A percentile compares a stretch with the other conserved stretches of the same genome.
phyloP scores from a whole-genome alignment of 257 asterid genomes.

The Ilex aquifolium region DNA sequence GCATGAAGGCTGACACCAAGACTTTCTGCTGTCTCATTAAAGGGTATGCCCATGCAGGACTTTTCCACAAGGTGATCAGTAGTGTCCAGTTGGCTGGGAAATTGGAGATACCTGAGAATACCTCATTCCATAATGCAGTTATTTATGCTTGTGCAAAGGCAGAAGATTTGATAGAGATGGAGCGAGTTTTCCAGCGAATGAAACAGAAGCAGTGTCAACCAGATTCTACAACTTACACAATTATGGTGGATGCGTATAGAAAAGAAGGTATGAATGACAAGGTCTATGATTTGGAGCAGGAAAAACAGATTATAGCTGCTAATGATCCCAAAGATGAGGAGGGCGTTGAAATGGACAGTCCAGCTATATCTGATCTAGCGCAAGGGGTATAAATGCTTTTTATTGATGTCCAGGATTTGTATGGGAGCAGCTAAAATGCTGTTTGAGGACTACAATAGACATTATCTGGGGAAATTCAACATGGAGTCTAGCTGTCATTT shows the following conservation, averaged over 20 bases:
- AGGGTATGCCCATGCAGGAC: constrained; percentile 83
- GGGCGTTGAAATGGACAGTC: constrained; percentile 20
- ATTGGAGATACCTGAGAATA: constrained; percentile 78
- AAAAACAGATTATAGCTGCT: constrained; percentile 22
- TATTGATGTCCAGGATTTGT: background rate
- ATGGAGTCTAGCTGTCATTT: background rate
- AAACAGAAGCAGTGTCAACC: constrained; percentile 61
- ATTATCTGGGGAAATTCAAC: background rate
- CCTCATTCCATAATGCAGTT: constrained; percentile 77
- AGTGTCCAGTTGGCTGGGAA: constrained; percentile 68
- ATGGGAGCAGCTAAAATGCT: constrained; percentile 3
- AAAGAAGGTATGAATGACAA: constrained; percentile 86
- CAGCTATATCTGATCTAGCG: constrained; percentile 8
- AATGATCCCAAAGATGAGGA: constrained; percentile 15
- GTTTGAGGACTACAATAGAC: background rate
- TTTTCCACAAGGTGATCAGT: constrained; percentile 76
- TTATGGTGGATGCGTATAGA: constrained; percentile 72
- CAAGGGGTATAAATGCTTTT: constrained; percentile 9
- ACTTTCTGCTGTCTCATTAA: constrained; percentile 79
- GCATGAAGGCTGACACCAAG: constrained; percentile 75
- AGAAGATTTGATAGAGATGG: constrained; percentile 88
- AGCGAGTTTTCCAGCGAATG: constrained; percentile 80
- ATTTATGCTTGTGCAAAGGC: constrained; percentile 80
- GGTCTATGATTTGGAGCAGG: constrained; percentile 70
- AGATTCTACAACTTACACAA: constrained; percentile 59